Evolutionary conservation across 345 rosid genomes (phyloP).

Genomic region (Rhizophora mangle): DNA sequence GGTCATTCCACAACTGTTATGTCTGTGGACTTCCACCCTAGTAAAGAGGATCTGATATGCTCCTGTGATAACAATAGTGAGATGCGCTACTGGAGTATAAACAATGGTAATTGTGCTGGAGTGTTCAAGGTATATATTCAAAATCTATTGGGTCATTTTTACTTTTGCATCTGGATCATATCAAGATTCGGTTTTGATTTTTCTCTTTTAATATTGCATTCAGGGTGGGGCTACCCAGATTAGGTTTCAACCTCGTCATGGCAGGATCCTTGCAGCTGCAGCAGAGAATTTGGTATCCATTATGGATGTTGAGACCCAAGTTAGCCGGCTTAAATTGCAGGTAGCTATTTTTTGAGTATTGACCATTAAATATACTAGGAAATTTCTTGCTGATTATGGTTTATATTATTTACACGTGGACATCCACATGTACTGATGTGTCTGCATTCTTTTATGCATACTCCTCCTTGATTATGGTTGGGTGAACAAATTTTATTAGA

Average conservation of each 20-base stretch:
- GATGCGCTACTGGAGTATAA: slow-evolving; percentile 72
- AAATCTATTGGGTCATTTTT: neutral
- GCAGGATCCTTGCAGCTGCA: slow-evolving; percentile 62
- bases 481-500: too few species aligned
- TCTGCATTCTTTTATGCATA: too few species aligned
- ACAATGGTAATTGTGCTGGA: slow-evolving; percentile 57
- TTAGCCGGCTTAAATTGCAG: slow-evolving; percentile 50
- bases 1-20: slow-evolving; percentile 62
- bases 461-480: too few species aligned
- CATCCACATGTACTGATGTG: too few species aligned
- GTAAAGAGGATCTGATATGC: slow-evolving; percentile 58
- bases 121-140: slow-evolving; percentile 44
- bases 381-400: neutral
- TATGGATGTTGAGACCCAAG: slow-evolving; percentile 59
- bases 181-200: neutral
- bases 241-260: slow-evolving; percentile 59
- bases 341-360: slow-evolving; percentile 25
- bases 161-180: neutral
- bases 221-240: slow-evolving; percentile 57
- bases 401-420: too few species aligned
- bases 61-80: slow-evolving; percentile 61
- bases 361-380: too few species aligned
- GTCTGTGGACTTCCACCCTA: slow-evolving; percentile 73
- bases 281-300: slow-evolving; percentile 48
- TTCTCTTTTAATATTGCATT: slow-evolving; percentile 3